These are phyloP conservation scores for Arachis monticola DNA, from an alignment of 331 rosid species.

Conservation along the genomic window DNA sequence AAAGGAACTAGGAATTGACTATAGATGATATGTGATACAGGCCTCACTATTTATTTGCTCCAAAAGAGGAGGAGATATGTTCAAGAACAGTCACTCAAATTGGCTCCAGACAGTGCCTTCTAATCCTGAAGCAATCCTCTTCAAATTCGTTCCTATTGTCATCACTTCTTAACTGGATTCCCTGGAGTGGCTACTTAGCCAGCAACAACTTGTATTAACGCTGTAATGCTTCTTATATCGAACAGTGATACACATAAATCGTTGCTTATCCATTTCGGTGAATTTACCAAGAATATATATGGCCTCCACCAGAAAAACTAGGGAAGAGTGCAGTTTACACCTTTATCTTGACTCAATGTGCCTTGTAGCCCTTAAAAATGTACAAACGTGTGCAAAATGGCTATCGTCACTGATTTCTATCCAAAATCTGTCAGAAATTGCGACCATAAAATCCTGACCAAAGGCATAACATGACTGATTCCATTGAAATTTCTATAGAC, in stretches of 20 bases:
- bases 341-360: not conserved
- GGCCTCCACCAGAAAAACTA: conserved; percentile 2
- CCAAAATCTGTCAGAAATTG: conserved; percentile 5
- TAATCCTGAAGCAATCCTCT: conserved; percentile 86
- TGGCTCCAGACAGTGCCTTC: conserved; percentile 96
- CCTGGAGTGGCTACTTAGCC: conserved; percentile 99
- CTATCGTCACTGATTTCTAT: not conserved
- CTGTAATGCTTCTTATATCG: conserved; percentile 56
- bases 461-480: not conserved
- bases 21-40: too few species aligned
- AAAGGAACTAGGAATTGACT: conserved; percentile 31
- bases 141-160: conserved; percentile 96
- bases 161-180: conserved; percentile 87
- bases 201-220: conserved; percentile 96
- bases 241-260: conserved; percentile 11
- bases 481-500: not conserved
- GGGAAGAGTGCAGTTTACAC: not conserved
- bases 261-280: conserved; percentile 17
- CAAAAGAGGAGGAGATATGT: conserved; percentile 90
- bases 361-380: conserved; percentile 12
- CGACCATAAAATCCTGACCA: not conserved
- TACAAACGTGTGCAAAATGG: conserved; percentile 2
- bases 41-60: conserved; percentile 81
- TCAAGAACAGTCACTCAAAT: conserved; percentile 71
- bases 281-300: not conserved